Evolutionary conservation across 2,329 filamentous ascomycete species (phyloP).

Genomic region (Xylaria multiplex): DNA sequence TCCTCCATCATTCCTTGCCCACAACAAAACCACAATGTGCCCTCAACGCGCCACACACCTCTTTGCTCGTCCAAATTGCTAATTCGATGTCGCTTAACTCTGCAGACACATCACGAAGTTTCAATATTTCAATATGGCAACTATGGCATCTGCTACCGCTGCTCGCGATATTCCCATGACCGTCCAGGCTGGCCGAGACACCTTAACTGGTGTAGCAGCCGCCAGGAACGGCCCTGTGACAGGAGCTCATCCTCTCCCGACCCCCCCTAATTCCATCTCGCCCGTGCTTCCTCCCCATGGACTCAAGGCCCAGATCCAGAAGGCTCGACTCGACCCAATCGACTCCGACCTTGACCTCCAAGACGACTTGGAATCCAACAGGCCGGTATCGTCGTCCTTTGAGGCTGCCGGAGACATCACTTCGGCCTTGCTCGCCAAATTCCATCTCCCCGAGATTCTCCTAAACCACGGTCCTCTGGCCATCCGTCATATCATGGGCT

Average conservation of each 20-base stretch:
- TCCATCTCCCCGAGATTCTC: constrained; percentile 90
- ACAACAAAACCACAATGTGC: constrained; percentile 16
- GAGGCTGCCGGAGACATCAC: constrained; percentile 88
- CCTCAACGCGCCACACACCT: constrained; percentile 14
- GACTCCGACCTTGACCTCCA: constrained; percentile 91
- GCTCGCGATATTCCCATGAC: constrained; percentile 73
- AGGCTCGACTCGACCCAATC: constrained; percentile 69
- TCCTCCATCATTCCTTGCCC: constrained; percentile 26
- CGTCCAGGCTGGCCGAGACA: constrained; percentile 69
- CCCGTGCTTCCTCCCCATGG: constrained; percentile 85
- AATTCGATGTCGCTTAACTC: constrained; percentile 46
- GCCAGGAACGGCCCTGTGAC: constrained; percentile 70
- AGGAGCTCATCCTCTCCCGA: constrained; percentile 75
- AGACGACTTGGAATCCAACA: constrained; percentile 66
- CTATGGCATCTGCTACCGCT: constrained; percentile 72
- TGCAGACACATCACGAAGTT: constrained; percentile 60
- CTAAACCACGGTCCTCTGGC: constrained; percentile 89
- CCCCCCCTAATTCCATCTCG: constrained; percentile 95
- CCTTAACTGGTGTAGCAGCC: constrained; percentile 77
- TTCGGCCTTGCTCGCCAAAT: constrained; percentile 83
- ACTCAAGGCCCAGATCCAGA: constrained; percentile 74
- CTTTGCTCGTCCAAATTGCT: constrained; percentile 39
- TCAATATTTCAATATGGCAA: constrained; percentile 65
- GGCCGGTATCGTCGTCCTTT: constrained; percentile 59
- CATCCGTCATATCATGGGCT: constrained; percentile 94